A percentile compares a stretch with the other conserved stretches of the same genome.
Conservation (phyloP, 2,329 filamentous ascomycete species). For the Diaporthe vexans region DNA sequence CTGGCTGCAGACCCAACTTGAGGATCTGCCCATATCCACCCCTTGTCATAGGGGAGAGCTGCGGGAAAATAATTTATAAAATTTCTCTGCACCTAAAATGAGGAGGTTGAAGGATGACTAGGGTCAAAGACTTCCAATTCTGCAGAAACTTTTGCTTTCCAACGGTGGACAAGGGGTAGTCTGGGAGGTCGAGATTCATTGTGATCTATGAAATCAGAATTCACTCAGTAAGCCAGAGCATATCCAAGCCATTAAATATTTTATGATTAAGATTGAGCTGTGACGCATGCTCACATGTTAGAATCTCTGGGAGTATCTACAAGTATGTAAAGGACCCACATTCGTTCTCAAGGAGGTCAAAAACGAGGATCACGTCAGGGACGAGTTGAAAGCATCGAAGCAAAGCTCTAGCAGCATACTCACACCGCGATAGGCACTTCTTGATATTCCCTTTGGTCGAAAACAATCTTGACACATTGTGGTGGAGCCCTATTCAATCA, state of each 20-base stretch:
- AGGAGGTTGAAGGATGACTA: background rate
- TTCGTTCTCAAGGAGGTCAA: background rate
- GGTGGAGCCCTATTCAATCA: background rate
- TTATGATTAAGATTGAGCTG: background rate
- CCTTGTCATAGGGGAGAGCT: no score
- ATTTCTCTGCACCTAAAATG: background rate
- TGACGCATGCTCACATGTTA: fast-evolving
- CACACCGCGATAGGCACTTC: background rate
- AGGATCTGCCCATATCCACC: no score
- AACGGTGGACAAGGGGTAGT: slow-evolving; percentile 7
- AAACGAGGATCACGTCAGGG: background rate
- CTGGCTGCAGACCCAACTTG: no score
- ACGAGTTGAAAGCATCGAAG: background rate
- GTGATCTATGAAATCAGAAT: background rate
- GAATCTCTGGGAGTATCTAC: slow-evolving; percentile 1
- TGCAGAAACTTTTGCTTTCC: background rate
- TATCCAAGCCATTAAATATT: background rate
- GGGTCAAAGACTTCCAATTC: background rate
- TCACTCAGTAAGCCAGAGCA: background rate
- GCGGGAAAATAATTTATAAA: background rate
- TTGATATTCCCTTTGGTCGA: background rate
- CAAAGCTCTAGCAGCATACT: background rate
- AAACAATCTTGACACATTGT: background rate
- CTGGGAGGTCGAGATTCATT: slow-evolving; percentile 7
- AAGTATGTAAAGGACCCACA: background rate